Evolutionary conservation across 2,329 filamentous ascomycete species (phyloP), one percentile per base, ranked within the genome.

Genomic region (Stachybotrys elegans): DNA sequence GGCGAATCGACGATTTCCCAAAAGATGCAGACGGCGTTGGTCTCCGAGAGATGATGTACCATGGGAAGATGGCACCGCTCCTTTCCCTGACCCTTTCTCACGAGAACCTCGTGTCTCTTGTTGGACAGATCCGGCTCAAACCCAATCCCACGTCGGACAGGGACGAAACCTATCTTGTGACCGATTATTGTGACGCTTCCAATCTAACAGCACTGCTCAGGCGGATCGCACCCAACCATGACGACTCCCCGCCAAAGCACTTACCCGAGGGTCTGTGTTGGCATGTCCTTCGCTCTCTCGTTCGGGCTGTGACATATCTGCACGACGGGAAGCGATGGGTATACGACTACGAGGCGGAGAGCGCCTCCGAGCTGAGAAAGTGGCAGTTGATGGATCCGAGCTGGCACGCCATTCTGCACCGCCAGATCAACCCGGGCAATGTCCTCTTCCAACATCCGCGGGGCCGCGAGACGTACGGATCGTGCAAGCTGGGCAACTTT

Each of bases 251-350:
- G 23, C n/a, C n/a, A n/a, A 57, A 54, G 12, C 73, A 72, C 48
- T 54, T 77, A 12, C 75, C 75, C 0, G 76, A 80, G 51, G 64
- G 66, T 3, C 60, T 80, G 12, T 75, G 75, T 49, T 81, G 76
- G 76, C 76, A 80, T 51, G 75, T 80, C 8, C 61, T 74, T 12
- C 55, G 63, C 11, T 71, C 69, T 7, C 56, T 79, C 38, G 57
- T 72, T 13, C 63, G 65, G n/a, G 75, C 73, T 3, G 62, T 79
- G 31, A 57, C 70, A 22, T 79, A 72, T 65, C 58, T 80, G 17
- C 77, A 81, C 53, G 68, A 76, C 36, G 76, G 76, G 14, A 57
- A 61, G 42, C 56, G 57, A 5, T 48, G 52, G 22, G 46, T 48
- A 17, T 42, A 57, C 29, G 39, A 43, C 29, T 22, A 46, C 3